Evolutionary conservation across 106 monocot species (phyloP).

Genomic region (Dendrobium huoshanense): DNA sequence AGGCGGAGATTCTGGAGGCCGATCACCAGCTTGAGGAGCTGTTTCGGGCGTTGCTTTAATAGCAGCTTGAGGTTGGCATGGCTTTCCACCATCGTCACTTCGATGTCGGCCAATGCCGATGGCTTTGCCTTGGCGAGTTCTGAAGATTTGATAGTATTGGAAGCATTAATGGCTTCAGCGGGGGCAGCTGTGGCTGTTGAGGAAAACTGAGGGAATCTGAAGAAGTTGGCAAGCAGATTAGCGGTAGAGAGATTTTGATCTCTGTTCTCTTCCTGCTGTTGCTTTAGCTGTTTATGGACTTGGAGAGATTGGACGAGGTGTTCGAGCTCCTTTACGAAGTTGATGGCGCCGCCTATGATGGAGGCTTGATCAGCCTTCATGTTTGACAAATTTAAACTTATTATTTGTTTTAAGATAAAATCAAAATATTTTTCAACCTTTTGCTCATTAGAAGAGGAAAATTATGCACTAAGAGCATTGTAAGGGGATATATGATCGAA

Average conservation of each 20-base stretch:
- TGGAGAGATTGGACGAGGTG: constrained; percentile 49
- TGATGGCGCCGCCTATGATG: constrained; percentile 54
- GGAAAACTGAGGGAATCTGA: constrained; percentile 45
- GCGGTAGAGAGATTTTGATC: neutral
- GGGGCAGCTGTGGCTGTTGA: neutral
- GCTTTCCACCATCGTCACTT: constrained; percentile 54
- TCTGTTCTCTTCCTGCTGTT: neutral
- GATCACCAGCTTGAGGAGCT: constrained; percentile 38
- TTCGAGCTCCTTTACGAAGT: constrained; percentile 62
- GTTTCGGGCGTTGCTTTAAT: constrained; percentile 32
- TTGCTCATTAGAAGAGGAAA: no score
- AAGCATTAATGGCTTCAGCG: no score
- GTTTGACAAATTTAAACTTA: no score
- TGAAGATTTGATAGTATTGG: no score
- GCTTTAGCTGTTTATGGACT: constrained; percentile 21
- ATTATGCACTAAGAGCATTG: neutral
- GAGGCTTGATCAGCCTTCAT: constrained; percentile 61
- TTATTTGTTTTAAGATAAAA: no score
- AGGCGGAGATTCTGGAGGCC: constrained; percentile 38
- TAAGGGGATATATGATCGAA: no score
- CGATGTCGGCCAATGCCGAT: constrained; percentile 32
- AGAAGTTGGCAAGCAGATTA: constrained; percentile 37
- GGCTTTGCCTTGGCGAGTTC: no score
- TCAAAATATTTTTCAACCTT: no score
- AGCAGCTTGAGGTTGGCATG: constrained; percentile 60